Base-by-base conservation (phyloP, 2,329 filamentous ascomycete genomes). In the Diplodia corticola region DNA sequence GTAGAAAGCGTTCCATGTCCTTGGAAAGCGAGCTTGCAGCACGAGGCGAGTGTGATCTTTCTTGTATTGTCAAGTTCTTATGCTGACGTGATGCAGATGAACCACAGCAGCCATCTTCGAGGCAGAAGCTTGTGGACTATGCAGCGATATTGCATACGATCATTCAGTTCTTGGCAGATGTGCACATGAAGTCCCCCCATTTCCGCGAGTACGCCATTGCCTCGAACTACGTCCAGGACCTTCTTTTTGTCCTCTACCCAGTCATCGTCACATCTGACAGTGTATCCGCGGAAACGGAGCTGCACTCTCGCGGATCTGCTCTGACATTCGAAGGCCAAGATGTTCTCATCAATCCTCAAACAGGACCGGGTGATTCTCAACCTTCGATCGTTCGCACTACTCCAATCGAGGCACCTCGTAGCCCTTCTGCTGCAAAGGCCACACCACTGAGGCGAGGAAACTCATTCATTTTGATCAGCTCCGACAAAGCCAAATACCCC, bases 381-480 rank as follows among this genome's bases (percentile, higher is more conserved):
- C 86, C 72, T 17, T 89, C 91, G 0, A 90, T 94, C 37, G 86
- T 97, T 22, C 87, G 91, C 69, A 93, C 91, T 3, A 86, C 88
- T 20, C 89, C 86, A 5, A 83, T 86, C 48, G 82, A 75, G 9
- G 72, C 77, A 6, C 76, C 76, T 33, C 67, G 71, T 17, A 72
- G 70, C n/a, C 74, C 76, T 3, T 73, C 70, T 13, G 64, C 70
- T 49, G 74, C 79, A 46, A 77, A 84, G 68, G 87, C 89, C 0
- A 86, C 88, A 6, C 86, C 88, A 22, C 82, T 96, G 28, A 88
- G 89, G 37, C 88, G 93, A 71, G 90, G 91, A 1, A 97, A 94
- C 0, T 97, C 94, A 0, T 99, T 98, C 75, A 89, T 98, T 33
- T 85, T 99, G 1, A 83, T 99, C 24, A 93, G 91, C 5, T 86